phyloP scores from a whole-genome alignment of 805 yeast genomes.

The Candida parachauliodes region DNA sequence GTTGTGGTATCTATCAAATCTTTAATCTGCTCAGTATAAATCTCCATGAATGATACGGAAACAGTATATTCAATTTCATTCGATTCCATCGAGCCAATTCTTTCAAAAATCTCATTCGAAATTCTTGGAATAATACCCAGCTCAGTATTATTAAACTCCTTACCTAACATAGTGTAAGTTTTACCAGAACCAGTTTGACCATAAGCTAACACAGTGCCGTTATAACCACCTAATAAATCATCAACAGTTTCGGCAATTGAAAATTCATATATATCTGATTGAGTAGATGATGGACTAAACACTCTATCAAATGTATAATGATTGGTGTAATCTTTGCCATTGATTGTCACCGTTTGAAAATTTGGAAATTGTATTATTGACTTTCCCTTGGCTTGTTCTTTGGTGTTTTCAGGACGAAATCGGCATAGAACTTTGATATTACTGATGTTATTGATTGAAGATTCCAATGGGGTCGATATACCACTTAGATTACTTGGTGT shows the following conservation, averaged over 20 bases:
- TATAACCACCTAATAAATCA: slow-evolving; percentile 70
- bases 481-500: slow-evolving; percentile 3
- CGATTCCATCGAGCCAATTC: slow-evolving; percentile 46
- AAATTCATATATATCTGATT: slow-evolving; percentile 55
- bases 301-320: slow-evolving; percentile 63
- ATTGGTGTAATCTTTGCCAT: slow-evolving; percentile 23
- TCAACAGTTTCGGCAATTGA: slow-evolving; percentile 61
- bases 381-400: slow-evolving; percentile 24
- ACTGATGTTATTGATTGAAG: not conserved
- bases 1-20: slow-evolving; percentile 52
- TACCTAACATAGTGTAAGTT: slow-evolving; percentile 73
- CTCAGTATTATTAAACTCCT: slow-evolving; percentile 24
- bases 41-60: slow-evolving; percentile 72
- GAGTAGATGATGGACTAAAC: slow-evolving; percentile 50
- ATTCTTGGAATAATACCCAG: slow-evolving; percentile 73
- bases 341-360: slow-evolving; percentile 23
- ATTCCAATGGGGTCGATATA: not conserved
- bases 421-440: slow-evolving; percentile 68
- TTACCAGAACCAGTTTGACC: slow-evolving; percentile 82
- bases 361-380: slow-evolving; percentile 19
- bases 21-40: slow-evolving; percentile 70
- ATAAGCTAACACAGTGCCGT: slow-evolving; percentile 73
- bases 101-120: slow-evolving; percentile 60
- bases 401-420: slow-evolving; percentile 54
- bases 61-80: slow-evolving; percentile 55